Evolutionary conservation across 768 basidiomycete species (phyloP), one percentile per base, ranked within the genome.

Genomic region (Panus rudis): DNA sequence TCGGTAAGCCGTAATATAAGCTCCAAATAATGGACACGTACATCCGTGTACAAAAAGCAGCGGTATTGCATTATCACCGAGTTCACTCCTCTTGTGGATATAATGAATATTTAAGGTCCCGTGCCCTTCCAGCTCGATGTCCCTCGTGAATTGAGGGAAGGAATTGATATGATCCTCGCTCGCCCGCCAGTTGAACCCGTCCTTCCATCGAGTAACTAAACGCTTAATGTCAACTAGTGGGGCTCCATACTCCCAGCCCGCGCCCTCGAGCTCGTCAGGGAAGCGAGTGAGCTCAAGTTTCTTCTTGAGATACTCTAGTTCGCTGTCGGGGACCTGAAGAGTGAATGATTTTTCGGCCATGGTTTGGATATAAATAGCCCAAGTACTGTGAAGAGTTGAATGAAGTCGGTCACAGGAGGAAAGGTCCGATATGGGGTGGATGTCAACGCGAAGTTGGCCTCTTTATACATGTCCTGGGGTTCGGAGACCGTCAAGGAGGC

Each of bases 1-100:
- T 16, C 21, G n/a, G n/a, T 8, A 35, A 35, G 16, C 23, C 33
- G 12, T 1, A 25, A 37, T 1, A 12, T n/a, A n/a, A n/a, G n/a
- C n/a, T 16, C 10, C 28, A n/a, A 7, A n/a, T 26, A 20, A 43
- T 24, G 2, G 33, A n/a, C 3, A 61, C 67, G 25, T 42, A 69
- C 79, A 81, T 30, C 80, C 80, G 45, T 82, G 79, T 13, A 79
- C 68, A 48, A 75, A 81, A 22, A 81, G 59, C 14, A 83, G 55
- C 1, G 79, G 78, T 23, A 81, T 73, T 0, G 79, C 78, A n/a
- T 62, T 52, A 14, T 35, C 33, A 28, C 43, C 46, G 5, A 52
- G 42, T 11, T 45, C 43, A 51, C 78, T 79, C 55, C 62, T 68
- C 58, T 75, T 64, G 54, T 81, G 78, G 11, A 80, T 67, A 41